Evolutionary conservation across 768 basidiomycete species (phyloP).

Genomic region (Lanmaoa pseudosensibilis): DNA sequence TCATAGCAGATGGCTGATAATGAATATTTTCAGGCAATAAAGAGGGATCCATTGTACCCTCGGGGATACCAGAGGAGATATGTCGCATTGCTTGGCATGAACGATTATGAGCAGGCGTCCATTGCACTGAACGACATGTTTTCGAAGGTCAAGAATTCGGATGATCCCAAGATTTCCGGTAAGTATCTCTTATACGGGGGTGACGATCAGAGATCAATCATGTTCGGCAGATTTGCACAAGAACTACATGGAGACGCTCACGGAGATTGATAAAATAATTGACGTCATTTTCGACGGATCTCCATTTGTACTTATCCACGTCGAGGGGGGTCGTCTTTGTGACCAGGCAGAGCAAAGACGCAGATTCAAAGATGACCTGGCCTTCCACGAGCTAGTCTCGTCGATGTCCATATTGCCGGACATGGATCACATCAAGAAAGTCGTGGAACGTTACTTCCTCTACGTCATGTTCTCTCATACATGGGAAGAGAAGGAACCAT

Average conservation of each 20-base stretch:
- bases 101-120: background rate
- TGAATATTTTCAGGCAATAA: constrained; percentile 3
- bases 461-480: constrained; percentile 23
- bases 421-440: background rate
- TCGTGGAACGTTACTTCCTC: constrained; percentile 3
- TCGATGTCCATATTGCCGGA: constrained; percentile 1
- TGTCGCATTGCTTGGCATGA: background rate
- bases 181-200: background rate
- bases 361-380: constrained; percentile 2
- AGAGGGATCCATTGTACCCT: background rate
- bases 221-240: background rate
- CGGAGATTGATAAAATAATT: background rate
- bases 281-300: background rate
- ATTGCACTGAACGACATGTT: background rate
- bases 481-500: constrained; percentile 13
- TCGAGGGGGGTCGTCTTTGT: constrained; percentile 3
- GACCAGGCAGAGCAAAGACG: background rate
- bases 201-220: background rate
- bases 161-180: background rate
- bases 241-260: background rate
- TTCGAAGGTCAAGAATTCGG: background rate
- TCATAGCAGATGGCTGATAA: background rate
- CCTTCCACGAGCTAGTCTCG: constrained; percentile 4
- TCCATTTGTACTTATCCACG: constrained; percentile 14
- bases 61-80: constrained; percentile 5